Base-by-base conservation (phyloP, 2,329 filamentous ascomycete genomes). In the Myriangium duriaei region DNA sequence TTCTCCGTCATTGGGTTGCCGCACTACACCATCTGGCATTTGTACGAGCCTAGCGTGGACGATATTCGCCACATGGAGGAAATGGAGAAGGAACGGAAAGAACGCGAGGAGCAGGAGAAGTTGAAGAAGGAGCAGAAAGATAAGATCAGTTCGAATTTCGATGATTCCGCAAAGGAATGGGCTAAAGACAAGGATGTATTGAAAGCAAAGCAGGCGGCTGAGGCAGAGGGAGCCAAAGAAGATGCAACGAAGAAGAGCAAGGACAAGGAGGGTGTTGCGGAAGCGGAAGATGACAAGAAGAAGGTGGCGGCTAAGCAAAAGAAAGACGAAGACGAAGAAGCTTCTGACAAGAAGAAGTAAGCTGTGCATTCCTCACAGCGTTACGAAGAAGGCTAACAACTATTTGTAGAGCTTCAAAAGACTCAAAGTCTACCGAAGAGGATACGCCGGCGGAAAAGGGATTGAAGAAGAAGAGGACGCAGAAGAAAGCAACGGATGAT, bases 21-120 rank as follows among this genome's bases (percentile, higher is more conserved):
- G 5, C 91, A 98, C 57, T 98, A 98, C 60, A 94, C 86, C 1
- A 95, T 98, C 47, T 98, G 91, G 91, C 91, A 98, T 77, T 69
- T 98, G 53, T 98, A 98, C 65, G 91, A 98, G 61, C 91, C 91
- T n/a, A 94, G 85, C 52, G 83, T 95, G 11, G 91, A 98, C 53
- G 91, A 98, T 53, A 83, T 96, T 45, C 79, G 82, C 42, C 91
- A 96, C 54, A 98, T 98, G 91, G 88, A 87, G 73, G 86, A 95
- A 62, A 95, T 96, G 88, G 88, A 96, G 55, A 70, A 78, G 47
- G 87, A 96, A 56, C 76, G 81, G 39, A 71, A 82, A 46, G 76
- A 75, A 16, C 80, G 78, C 33, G 88, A 95, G 58, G 72, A 76
- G 18, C 85, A 91, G 57, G 84, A 92, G 54, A 72, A 74, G 48